Evolutionary conservation across 495 filamentous ascomycete species (phyloP), one percentile per base, ranked within the genome.

Genomic region (Echria macrotheca): DNA sequence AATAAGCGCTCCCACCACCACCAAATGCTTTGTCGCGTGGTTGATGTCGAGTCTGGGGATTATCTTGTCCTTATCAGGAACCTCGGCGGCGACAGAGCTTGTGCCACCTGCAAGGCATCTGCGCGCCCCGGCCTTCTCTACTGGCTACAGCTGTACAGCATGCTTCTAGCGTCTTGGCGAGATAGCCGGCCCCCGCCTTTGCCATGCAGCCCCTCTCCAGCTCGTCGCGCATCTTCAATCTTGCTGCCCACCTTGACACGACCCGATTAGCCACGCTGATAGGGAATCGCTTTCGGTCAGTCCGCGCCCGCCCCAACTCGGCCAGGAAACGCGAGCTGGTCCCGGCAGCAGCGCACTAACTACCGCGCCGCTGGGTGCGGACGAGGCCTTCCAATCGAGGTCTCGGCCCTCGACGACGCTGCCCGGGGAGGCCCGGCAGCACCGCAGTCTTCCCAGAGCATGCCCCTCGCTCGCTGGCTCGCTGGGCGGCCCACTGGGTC

Each of bases 11-110:
- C 6, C 28, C 28, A 31, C 6, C 6, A 12, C 1, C 35, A 37
- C 15, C 10, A 14, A 37, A 37, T 18, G 15, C 35, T 18, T 18
- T 44, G 23, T 44, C 41, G 41, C 25, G 41, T 44, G 23, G 41
- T 12, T 25, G 25, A 25, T 44, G 41, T 25, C n/a, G n/a, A n/a
- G 25, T 18, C 23, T 8, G 25, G 41, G 24, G 14, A 44, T 24
- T 44, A 44, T 44, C 41, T 44, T 29, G 17, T 44, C 23, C 41
- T 44, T 44, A 44, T 44, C 41, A 44, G n/a, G n/a, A n/a, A 41
- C 15, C 18, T 18, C 21, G 35, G 2, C 4, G 5, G 35, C 5
- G 15, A 37, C 15, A 37, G 11, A 25, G 36, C 36, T 39, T 39
- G 4, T 22, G 22, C 15, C 8, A 37, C 35, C 14, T 14, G 35